Conservation (phyloP, 2,329 filamentous ascomycete genomes). For the Cytospora chrysosperma region DNA sequence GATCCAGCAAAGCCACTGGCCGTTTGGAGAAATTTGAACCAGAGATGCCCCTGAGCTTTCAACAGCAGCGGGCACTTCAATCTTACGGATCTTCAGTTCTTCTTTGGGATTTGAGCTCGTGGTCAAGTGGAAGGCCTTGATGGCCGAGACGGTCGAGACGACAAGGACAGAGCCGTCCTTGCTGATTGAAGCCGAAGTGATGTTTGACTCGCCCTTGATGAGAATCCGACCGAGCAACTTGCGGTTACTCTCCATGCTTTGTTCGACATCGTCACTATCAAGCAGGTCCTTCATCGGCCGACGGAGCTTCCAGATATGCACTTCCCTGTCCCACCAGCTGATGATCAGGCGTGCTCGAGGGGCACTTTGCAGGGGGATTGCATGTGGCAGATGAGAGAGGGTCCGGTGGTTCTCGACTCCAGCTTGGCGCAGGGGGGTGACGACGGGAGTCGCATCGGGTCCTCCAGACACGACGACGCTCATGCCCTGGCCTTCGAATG, state of each 20-base stretch:
- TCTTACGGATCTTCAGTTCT: conserved; percentile 68
- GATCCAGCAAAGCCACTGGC: conserved; percentile 66
- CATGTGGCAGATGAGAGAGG: conserved; percentile 81
- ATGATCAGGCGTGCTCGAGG: conserved; percentile 72
- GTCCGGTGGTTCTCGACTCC: conserved; percentile 78
- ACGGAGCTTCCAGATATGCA: conserved; percentile 73
- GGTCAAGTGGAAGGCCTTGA: conserved; percentile 74
- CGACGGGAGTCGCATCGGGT: conserved; percentile 78
- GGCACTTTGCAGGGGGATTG: conserved; percentile 70
- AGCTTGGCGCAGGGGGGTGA: conserved; percentile 76
- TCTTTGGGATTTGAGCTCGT: conserved; percentile 51
- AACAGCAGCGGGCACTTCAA: conserved; percentile 61
- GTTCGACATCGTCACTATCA: conserved; percentile 40
- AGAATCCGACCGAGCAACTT: conserved; percentile 70
- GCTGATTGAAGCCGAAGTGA: conserved; percentile 69
- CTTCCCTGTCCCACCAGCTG: conserved; percentile 88
- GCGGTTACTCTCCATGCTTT: conserved; percentile 51
- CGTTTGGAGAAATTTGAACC: conserved; percentile 68
- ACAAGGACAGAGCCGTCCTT: conserved; percentile 69
- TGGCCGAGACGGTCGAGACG: conserved; percentile 66
- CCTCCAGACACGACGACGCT: conserved; percentile 91
- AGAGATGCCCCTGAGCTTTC: conserved; percentile 64
- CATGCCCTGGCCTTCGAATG: conserved; percentile 79
- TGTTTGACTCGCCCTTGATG: conserved; percentile 74
- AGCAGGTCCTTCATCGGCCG: conserved; percentile 48